Conservation (phyloP, 345 rosid species). For the Aegle marmelos region DNA sequence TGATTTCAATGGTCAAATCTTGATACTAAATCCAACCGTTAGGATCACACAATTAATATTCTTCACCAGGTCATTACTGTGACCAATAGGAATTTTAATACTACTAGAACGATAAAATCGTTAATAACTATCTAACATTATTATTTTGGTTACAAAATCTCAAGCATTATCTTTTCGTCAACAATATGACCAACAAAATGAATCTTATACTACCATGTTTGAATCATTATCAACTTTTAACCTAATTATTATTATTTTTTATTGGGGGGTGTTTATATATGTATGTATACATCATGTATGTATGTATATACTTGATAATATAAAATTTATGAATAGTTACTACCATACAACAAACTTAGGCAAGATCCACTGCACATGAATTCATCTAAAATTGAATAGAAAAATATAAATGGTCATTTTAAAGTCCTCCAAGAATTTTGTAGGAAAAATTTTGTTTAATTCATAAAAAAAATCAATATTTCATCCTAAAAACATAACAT, state of each 20-base stretch:
- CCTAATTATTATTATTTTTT: background rate
- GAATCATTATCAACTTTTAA: background rate
- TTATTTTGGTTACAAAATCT: background rate
- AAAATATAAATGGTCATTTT: background rate
- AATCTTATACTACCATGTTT: background rate
- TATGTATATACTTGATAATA: background rate
- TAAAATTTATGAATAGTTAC: too few relatives aligned
- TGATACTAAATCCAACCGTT: background rate
- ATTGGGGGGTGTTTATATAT: too few relatives aligned
- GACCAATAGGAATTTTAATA: background rate
- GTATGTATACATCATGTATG: too few relatives aligned
- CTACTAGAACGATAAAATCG: background rate
- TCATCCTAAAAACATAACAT: too few relatives aligned
- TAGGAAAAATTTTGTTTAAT: background rate
- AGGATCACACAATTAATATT: background rate
- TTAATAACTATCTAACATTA: background rate
- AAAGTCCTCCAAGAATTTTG: background rate
- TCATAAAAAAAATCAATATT: too few relatives aligned
- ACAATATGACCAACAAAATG: background rate
- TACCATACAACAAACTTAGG: background rate
- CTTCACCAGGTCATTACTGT: background rate
- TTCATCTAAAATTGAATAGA: background rate
- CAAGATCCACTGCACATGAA: background rate
- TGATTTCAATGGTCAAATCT: background rate
- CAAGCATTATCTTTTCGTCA: background rate